phyloP scores from a whole-genome alignment of 2,329 filamentous ascomycete species.

The Paecilomyces sp. region DNA sequence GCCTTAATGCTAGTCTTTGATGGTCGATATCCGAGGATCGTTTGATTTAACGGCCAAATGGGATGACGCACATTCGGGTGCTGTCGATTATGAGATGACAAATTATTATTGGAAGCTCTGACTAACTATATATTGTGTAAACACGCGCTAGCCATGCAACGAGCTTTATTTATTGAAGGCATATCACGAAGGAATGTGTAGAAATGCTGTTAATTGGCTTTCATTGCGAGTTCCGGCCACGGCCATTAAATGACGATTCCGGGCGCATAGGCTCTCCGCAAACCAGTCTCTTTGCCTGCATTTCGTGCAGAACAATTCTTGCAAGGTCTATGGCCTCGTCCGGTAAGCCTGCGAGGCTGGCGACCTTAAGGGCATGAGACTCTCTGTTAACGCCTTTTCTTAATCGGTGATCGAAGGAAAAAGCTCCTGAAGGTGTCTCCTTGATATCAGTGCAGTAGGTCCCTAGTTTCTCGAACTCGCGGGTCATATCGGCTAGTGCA shows the following conservation, averaged over 20 bases:
- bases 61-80: too few relatives aligned
- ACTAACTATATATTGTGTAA: neutral
- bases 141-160: neutral
- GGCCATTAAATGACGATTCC: neutral
- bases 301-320: constrained; percentile 44
- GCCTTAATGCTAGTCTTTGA: neutral
- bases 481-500: constrained; percentile 68
- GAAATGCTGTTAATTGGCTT: neutral
- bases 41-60: too few relatives aligned
- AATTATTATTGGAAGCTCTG: too few relatives aligned
- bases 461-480: constrained; percentile 51
- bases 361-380: constrained; percentile 94
- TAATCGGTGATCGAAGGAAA: constrained; percentile 80
- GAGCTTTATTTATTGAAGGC: neutral
- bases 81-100: too few relatives aligned
- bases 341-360: constrained; percentile 74
- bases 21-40: neutral
- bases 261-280: neutral
- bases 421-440: constrained; percentile 62
- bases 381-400: constrained; percentile 73
- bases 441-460: constrained; percentile 86
- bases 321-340: constrained; percentile 65
- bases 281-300: constrained; percentile 4
- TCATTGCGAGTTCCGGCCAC: neutral
- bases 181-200: neutral